Conservation (phyloP, 805 yeast genomes). For the Candida oleophila region DNA sequence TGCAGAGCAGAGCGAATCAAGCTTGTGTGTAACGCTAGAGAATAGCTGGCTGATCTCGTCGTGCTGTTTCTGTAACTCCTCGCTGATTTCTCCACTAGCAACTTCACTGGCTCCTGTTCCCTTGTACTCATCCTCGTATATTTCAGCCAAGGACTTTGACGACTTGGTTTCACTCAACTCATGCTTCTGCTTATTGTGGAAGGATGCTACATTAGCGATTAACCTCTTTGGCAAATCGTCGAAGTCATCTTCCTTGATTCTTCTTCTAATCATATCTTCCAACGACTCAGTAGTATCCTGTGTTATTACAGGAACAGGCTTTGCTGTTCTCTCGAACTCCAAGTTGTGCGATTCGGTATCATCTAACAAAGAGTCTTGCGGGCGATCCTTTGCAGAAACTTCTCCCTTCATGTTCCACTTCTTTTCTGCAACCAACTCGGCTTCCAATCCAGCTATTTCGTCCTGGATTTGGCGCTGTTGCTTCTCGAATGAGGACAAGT, state of each 20-base stretch:
- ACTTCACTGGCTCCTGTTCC: constrained; percentile 29
- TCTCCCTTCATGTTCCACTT: constrained; percentile 96
- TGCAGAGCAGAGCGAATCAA: constrained; percentile 91
- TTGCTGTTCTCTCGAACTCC: constrained; percentile 89
- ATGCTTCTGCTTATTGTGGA: constrained; percentile 44
- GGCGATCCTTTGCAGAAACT: constrained; percentile 76
- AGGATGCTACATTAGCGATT: constrained; percentile 63
- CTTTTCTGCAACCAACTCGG: constrained; percentile 86
- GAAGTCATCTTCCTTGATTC: constrained; percentile 73
- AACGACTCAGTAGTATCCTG: constrained; percentile 80
- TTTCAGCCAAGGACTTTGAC: constrained; percentile 81
- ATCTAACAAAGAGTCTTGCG: constrained; percentile 76
- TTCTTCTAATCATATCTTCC: constrained; percentile 84
- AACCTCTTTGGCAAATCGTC: constrained; percentile 81
- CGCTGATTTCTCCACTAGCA: constrained; percentile 49
- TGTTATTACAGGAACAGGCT: constrained; percentile 95
- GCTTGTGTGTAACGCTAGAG: constrained; percentile 59
- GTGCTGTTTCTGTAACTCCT: constrained; percentile 70
- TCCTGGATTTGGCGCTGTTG: constrained; percentile 75
- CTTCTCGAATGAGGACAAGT: constrained; percentile 74
- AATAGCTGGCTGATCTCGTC: constrained; percentile 72
- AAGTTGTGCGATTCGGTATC: constrained; percentile 56
- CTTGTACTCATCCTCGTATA: constrained; percentile 83
- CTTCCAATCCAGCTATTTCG: constrained; percentile 78
- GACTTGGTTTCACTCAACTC: constrained; percentile 85